phyloP scores from a whole-genome alignment of 805 yeast species.

The Maudiozyma bulderi region DNA sequence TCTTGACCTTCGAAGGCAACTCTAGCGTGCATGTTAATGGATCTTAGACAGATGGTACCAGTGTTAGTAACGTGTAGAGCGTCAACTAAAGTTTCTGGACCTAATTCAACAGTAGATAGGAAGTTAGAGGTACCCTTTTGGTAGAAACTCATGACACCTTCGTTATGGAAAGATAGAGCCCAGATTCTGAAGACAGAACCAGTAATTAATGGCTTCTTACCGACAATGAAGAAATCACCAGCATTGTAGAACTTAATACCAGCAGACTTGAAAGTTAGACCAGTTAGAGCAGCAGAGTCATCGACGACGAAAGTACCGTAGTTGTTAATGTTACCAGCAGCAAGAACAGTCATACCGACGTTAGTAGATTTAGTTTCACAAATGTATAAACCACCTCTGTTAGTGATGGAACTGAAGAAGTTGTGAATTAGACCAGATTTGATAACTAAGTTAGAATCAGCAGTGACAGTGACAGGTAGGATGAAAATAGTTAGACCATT shows the following conservation, averaged over 20 bases:
- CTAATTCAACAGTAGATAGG: constrained; percentile 2
- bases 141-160: constrained; percentile 2
- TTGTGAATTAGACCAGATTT: constrained; percentile 1
- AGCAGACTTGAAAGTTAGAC: neutral
- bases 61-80: constrained; percentile 3
- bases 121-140: neutral
- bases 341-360: constrained; percentile 1
- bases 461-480: neutral
- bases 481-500: constrained; percentile 1
- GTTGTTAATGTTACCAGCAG: constrained; percentile 1
- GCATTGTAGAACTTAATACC: constrained; percentile 1
- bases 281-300: constrained; percentile 2
- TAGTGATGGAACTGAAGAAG: constrained; percentile 1
- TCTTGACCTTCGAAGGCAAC: constrained; percentile 4
- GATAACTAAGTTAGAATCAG: constrained; percentile 1
- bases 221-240: constrained; percentile 1
- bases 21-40: constrained; percentile 1
- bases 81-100: constrained; percentile 1
- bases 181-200: constrained; percentile 1
- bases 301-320: constrained; percentile 5
- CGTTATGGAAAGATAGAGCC: constrained; percentile 1
- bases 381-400: constrained; percentile 3
- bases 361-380: neutral
- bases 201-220: constrained; percentile 1
- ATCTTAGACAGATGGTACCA: constrained; percentile 9